A percentile compares a stretch with the other conserved stretches of the same genome.
phyloP scores from a whole-genome alignment of 352 stramenopile genomes.

The Phytophthora ramorum region DNA sequence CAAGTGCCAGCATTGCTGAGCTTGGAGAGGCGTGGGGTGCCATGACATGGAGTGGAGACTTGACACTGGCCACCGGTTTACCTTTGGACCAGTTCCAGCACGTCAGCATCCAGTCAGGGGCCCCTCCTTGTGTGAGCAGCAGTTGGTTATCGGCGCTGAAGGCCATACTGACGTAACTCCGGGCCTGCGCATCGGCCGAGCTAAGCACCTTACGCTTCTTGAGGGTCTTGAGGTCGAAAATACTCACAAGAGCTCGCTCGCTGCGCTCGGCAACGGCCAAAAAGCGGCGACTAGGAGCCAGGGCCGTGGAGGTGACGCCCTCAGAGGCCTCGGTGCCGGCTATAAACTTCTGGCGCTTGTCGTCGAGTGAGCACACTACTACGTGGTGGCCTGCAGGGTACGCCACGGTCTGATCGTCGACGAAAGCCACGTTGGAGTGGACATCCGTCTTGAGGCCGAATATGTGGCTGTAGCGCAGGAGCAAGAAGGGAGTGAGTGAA shows the following conservation, averaged over 20 bases:
- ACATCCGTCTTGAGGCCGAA: conserved; percentile 93
- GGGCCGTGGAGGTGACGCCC: conserved; percentile 69
- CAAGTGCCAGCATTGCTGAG: conserved; percentile 48
- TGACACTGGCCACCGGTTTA: conserved; percentile 84
- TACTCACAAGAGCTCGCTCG: conserved; percentile 71
- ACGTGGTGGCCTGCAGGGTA: conserved; percentile 91
- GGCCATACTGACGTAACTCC: conserved; percentile 81
- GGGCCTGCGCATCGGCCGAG: conserved; percentile 64
- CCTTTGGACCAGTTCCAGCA: conserved; percentile 94
- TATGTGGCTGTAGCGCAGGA: conserved; percentile 67
- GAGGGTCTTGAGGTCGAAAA: conserved; percentile 92
- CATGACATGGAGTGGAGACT: conserved; percentile 67
- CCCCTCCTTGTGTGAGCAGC: conserved; percentile 88
- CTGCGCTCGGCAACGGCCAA: conserved; percentile 81
- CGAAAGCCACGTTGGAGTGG: conserved; percentile 79
- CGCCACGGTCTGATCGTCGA: conserved; percentile 83
- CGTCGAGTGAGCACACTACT: conserved; percentile 89
- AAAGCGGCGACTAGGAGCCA: conserved; percentile 79
- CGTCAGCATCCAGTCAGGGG: conserved; percentile 89
- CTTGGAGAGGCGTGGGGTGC: conserved; percentile 52
- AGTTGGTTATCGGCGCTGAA: conserved; percentile 93
- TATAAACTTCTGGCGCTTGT: conserved; percentile 93
- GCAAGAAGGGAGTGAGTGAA: conserved; percentile 14
- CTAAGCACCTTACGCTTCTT: conserved; percentile 92
- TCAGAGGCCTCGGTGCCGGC: conserved; percentile 76